Percentiles rank a stretch among this genome's conserved stretches.
Conservation (phyloP, 2,329 filamentous ascomycete species). For the Aspergillus transmontanensis region DNA sequence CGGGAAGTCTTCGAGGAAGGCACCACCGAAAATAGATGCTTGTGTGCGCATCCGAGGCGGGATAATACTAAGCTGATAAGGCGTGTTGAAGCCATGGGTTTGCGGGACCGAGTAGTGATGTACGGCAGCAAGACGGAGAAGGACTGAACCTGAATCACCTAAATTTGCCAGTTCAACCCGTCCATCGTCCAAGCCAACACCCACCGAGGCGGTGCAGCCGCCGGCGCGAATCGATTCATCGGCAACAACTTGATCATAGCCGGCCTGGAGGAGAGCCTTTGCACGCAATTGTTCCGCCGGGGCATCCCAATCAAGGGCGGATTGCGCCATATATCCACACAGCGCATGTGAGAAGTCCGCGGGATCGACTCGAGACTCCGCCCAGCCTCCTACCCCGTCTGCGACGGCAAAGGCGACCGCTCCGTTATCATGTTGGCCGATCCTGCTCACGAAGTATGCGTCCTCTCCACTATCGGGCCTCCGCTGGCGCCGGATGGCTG, state of each 20-base stretch:
- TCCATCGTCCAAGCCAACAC: slow-evolving; percentile 71
- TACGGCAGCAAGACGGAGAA: slow-evolving; percentile 82
- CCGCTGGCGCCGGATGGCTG: slow-evolving; percentile 61
- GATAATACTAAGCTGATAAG: slow-evolving; percentile 88
- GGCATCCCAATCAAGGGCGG: slow-evolving; percentile 62
- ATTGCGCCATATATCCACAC: slow-evolving; percentile 87
- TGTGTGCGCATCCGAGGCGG: slow-evolving; percentile 78
- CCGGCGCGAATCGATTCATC: slow-evolving; percentile 77
- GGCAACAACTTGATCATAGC: slow-evolving; percentile 78
- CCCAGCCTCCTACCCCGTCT: slow-evolving; percentile 95
- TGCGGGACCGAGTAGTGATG: slow-evolving; percentile 82
- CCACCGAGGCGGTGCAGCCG: slow-evolving; percentile 91
- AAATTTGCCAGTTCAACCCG: slow-evolving; percentile 86
- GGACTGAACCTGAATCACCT: slow-evolving; percentile 91
- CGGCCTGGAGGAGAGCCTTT: slow-evolving; percentile 73
- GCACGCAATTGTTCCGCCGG: slow-evolving; percentile 54
- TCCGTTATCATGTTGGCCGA: slow-evolving; percentile 62
- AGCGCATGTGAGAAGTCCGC: slow-evolving; percentile 93
- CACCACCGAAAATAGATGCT: slow-evolving; percentile 79
- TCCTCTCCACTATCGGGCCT: slow-evolving; percentile 87
- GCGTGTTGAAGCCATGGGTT: slow-evolving; percentile 97
- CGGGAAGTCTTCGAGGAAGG: slow-evolving; percentile 79
- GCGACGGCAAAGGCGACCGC: slow-evolving; percentile 81
- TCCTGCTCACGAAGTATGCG: slow-evolving; percentile 85
- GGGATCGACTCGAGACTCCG: slow-evolving; percentile 87